These are phyloP conservation scores for Ustilago esculenta DNA, from an alignment of 1,284 basidiomycete species.

Conservation along the genomic window DNA sequence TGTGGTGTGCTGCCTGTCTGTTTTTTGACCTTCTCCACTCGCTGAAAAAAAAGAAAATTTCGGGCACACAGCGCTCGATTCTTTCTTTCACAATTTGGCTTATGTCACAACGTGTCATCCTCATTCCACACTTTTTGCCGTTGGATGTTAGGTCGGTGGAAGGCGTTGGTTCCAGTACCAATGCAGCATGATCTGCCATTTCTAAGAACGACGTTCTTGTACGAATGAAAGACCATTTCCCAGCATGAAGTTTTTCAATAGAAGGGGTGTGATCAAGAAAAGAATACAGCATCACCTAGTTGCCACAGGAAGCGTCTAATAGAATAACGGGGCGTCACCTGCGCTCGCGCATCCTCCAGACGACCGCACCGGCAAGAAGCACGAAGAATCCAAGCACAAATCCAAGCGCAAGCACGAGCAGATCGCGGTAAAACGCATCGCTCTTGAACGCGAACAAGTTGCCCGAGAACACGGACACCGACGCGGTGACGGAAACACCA, in stretches of 20 bases:
- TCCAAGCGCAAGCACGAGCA: constrained; percentile 49
- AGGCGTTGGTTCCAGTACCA: too few relatives aligned
- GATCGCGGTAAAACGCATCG: constrained; percentile 51
- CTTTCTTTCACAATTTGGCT: too few relatives aligned
- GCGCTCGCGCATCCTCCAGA: constrained; percentile 41
- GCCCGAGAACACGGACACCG: constrained; percentile 41
- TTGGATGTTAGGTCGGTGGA: too few relatives aligned
- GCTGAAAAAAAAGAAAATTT: constrained; percentile 13
- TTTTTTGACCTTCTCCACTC: constrained; percentile 10
- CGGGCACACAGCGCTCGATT: background rate
- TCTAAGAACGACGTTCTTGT: background rate
- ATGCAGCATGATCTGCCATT: too few relatives aligned
- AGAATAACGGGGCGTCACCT: constrained; percentile 11
- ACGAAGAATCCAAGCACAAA: constrained; percentile 49
- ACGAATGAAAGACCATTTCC: constrained; percentile 4
- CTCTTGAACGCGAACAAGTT: constrained; percentile 50
- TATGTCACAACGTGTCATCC: constrained; percentile 4
- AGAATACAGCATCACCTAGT: too few relatives aligned
- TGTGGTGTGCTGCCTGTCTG: too few relatives aligned
- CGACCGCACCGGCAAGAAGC: constrained; percentile 27
- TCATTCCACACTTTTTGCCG: background rate
- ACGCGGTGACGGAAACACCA: constrained; percentile 28
- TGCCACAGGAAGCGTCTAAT: background rate
- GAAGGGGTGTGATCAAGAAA: too few relatives aligned
- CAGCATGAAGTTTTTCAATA: too few relatives aligned